Percentiles rank a stretch among this genome's conserved stretches.
Conservation (phyloP, 2,329 filamentous ascomycete genomes). For the Aspergillus transmontanensis region DNA sequence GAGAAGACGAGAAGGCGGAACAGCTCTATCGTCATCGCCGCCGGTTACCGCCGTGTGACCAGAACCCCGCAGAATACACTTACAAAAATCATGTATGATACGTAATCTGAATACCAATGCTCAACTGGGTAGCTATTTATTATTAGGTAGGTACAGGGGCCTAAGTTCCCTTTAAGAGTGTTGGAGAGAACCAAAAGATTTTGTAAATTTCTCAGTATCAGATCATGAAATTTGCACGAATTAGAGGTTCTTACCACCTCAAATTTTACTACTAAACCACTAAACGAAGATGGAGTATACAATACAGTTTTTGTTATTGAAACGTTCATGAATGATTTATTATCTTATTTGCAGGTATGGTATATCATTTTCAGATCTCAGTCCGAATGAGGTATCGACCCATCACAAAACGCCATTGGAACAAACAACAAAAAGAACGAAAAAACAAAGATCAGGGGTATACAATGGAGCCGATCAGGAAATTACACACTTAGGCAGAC, state of each 20-base stretch:
- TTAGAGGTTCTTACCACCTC: background rate
- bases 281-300: background rate
- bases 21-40: constrained; percentile 30
- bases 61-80: background rate
- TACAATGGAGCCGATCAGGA: constrained; percentile 47
- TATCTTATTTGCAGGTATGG: background rate
- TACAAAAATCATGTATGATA: background rate
- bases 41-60: constrained; percentile 10
- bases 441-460: constrained; percentile 9
- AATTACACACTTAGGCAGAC: constrained; percentile 71
- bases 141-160: no score
- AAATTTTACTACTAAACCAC: background rate
- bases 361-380: background rate
- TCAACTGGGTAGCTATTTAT: background rate
- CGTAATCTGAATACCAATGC: constrained; percentile 8
- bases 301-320: background rate
- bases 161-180: no score
- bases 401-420: constrained; percentile 8
- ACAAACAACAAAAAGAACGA: constrained; percentile 4
- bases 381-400: constrained; percentile 3
- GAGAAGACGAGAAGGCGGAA: constrained; percentile 16
- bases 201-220: background rate
- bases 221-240: no score
- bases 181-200: background rate
- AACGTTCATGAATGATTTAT: background rate